These are phyloP conservation scores for Aspergillus neoniger DNA, from an alignment of 2,329 filamentous ascomycete species.

Conservation along the genomic window DNA sequence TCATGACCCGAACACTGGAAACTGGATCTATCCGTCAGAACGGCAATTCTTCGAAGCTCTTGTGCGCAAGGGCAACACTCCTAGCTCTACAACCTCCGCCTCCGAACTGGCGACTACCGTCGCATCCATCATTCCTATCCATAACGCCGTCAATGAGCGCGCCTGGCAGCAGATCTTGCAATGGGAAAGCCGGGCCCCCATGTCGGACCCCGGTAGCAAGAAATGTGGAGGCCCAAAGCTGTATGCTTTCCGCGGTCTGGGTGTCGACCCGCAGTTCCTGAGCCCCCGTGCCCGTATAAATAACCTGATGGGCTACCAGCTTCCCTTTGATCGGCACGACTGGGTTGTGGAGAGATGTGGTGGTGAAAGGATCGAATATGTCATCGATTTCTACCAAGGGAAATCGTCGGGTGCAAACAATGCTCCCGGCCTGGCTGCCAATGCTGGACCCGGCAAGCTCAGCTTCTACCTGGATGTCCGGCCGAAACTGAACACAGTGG, in stretches of 20 bases:
- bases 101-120: conserved; percentile 67
- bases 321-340: conserved; percentile 94
- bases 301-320: conserved; percentile 80
- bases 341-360: conserved; percentile 96
- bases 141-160: conserved; percentile 97
- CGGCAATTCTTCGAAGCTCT: conserved; percentile 98
- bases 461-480: conserved; percentile 68
- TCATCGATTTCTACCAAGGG: conserved; percentile 97
- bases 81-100: conserved; percentile 48
- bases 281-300: conserved; percentile 84
- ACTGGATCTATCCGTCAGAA: conserved; percentile 97
- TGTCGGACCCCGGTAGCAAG: conserved; percentile 58
- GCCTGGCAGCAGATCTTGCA: conserved; percentile 89
- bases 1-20: conserved; percentile 68
- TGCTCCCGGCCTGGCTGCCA: conserved; percentile 32
- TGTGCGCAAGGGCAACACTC: conserved; percentile 83
- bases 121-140: conserved; percentile 90
- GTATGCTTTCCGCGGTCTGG: conserved; percentile 74
- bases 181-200: conserved; percentile 74
- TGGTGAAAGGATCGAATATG: conserved; percentile 74
- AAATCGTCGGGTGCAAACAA: conserved; percentile 44
- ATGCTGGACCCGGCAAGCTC: conserved; percentile 46
- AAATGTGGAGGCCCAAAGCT: conserved; percentile 77
- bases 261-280: conserved; percentile 56
- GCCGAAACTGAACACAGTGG: conserved; percentile 65